These are phyloP conservation scores for Phytophthora melonis DNA, from an alignment of 352 stramenopile genomes.

Conservation along the genomic window DNA sequence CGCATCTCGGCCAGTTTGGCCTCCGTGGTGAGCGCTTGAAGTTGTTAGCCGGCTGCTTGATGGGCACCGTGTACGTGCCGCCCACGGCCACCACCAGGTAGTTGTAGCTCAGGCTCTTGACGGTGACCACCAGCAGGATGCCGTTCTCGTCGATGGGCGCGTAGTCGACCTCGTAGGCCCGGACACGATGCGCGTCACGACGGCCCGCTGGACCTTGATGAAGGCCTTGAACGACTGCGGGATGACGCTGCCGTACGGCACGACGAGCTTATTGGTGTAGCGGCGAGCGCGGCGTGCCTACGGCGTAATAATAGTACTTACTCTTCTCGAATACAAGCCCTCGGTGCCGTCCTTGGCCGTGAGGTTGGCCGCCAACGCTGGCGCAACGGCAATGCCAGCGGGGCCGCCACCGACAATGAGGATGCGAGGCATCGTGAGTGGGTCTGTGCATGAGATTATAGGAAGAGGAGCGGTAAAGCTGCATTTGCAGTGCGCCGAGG, in stretches of 20 bases:
- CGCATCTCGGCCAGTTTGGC: slow-evolving; percentile 45
- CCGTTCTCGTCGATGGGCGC: slow-evolving; percentile 41
- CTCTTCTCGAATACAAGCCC: slow-evolving; percentile 64
- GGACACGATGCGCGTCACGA: slow-evolving; percentile 41
- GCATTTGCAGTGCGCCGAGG: slow-evolving; percentile 16
- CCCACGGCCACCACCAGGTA: slow-evolving; percentile 70
- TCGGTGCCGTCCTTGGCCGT: slow-evolving; percentile 41
- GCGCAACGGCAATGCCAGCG: slow-evolving; percentile 54
- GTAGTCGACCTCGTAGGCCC: slow-evolving; percentile 54
- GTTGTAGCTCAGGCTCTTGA: slow-evolving; percentile 58
- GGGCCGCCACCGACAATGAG: slow-evolving; percentile 64
- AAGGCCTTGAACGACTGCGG: slow-evolving; percentile 40
- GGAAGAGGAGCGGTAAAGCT: not conserved
- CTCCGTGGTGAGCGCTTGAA: slow-evolving; percentile 46
- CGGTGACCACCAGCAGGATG: slow-evolving; percentile 30
- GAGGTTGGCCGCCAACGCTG: slow-evolving; percentile 31
- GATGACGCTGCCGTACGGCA: slow-evolving; percentile 61
- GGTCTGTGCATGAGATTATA: too few relatives aligned
- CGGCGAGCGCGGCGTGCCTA: slow-evolving; percentile 54
- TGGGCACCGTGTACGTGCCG: slow-evolving; percentile 64
- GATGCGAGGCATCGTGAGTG: slow-evolving; percentile 47
- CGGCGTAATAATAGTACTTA: slow-evolving; percentile 57
- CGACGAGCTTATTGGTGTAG: slow-evolving; percentile 64
- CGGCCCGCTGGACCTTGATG: slow-evolving; percentile 52
- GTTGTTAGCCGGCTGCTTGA: slow-evolving; percentile 56